Conservation (phyloP, 148 eudicot species). For the Nyssa sinensis region DNA sequence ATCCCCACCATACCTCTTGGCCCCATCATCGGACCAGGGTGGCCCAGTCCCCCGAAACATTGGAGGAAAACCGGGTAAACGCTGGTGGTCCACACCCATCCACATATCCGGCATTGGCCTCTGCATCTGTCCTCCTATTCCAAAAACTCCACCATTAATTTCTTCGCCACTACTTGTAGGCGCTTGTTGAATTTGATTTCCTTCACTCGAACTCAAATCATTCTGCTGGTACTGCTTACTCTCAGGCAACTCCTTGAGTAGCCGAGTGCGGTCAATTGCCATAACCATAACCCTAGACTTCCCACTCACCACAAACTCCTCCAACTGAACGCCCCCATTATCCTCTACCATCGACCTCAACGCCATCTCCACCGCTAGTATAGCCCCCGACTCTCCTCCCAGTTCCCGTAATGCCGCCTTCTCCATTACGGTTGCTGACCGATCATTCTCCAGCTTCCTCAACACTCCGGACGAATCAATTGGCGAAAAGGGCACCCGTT, state of each 20-base stretch:
- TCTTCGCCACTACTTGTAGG: slow-evolving; percentile 24
- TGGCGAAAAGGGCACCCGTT: slow-evolving; percentile 60
- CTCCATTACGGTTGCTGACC: slow-evolving; percentile 35
- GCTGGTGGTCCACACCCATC: slow-evolving; percentile 49
- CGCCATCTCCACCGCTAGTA: slow-evolving; percentile 67
- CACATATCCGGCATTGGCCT: slow-evolving; percentile 58
- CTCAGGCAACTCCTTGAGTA: slow-evolving; percentile 72
- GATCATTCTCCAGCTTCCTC: slow-evolving; percentile 71
- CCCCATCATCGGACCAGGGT: slow-evolving; percentile 43
- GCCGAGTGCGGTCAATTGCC: slow-evolving; percentile 57
- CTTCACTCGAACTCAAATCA: slow-evolving; percentile 25
- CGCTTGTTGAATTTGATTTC: slow-evolving; percentile 16
- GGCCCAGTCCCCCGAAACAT: slow-evolving; percentile 38
- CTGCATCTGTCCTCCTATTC: slow-evolving; percentile 31
- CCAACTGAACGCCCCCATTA: slow-evolving; percentile 66
- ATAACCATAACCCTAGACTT: slow-evolving; percentile 77
- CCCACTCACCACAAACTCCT: slow-evolving; percentile 72
- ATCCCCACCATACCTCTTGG: slow-evolving; percentile 60
- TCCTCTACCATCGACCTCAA: slow-evolving; percentile 71
- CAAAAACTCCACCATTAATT: slow-evolving; percentile 32
- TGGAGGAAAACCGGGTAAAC: slow-evolving; percentile 37
- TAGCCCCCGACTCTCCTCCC: slow-evolving; percentile 64
- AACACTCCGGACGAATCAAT: slow-evolving; percentile 76
- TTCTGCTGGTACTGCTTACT: slow-evolving; percentile 30
- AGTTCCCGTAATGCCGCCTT: slow-evolving; percentile 62